These are phyloP conservation scores for Bondarzewia mesenterica DNA, from an alignment of 1,284 basidiomycete genomes.

Conservation along the genomic window DNA sequence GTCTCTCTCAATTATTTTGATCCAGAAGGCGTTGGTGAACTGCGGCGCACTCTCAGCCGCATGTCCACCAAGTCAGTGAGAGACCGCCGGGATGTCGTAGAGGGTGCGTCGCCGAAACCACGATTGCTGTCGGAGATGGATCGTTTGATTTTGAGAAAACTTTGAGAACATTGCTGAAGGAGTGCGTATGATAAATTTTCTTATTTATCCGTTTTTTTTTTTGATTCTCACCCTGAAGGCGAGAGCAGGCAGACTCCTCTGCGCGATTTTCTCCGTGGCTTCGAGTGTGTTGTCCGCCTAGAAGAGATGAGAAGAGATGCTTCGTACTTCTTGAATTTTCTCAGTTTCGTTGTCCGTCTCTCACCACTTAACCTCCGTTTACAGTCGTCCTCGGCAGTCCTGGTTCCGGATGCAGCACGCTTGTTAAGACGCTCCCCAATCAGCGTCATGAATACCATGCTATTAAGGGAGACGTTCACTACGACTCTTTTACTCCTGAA, in stretches of 20 bases:
- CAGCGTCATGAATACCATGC: conserved; percentile 51
- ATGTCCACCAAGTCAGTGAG: conserved; percentile 5
- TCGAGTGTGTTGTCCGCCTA: conserved; percentile 43
- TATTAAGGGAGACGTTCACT: conserved; percentile 55
- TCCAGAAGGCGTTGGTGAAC: conserved; percentile 22
- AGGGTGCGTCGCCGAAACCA: background rate
- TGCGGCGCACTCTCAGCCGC: conserved; percentile 22
- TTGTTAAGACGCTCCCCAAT: conserved; percentile 70
- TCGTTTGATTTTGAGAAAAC: conserved; percentile 24
- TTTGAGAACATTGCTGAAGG: conserved; percentile 21
- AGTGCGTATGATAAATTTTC: conserved; percentile 7
- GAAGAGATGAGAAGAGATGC: conserved; percentile 53
- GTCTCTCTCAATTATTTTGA: conserved; percentile 24
- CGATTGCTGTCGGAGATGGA: conserved; percentile 3
- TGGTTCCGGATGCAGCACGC: conserved; percentile 65
- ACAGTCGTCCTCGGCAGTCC: conserved; percentile 58
- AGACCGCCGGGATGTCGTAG: background rate
- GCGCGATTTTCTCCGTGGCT: conserved; percentile 32
- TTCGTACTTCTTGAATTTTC: background rate
- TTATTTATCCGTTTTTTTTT: background rate
- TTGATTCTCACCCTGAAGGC: conserved; percentile 11
- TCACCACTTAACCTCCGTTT: background rate
- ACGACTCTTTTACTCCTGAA: conserved; percentile 53
- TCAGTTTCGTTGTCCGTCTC: background rate
- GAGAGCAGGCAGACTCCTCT: conserved; percentile 14